A percentile compares a stretch with the other conserved stretches of the same genome.
These are phyloP conservation scores for Puccinia polysora DNA, from an alignment of 1,284 basidiomycete species.

Conservation along the genomic window DNA sequence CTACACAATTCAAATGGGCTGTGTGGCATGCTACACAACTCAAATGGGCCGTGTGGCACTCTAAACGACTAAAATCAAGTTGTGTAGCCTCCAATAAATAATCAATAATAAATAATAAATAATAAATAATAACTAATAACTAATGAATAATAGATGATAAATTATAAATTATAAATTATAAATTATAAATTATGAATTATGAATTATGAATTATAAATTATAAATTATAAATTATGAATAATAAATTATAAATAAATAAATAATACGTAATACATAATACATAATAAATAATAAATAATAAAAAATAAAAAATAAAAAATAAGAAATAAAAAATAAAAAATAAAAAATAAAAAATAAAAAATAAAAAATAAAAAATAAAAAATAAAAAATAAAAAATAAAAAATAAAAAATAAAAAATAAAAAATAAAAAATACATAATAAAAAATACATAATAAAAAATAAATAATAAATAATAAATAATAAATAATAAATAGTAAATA, in stretches of 20 bases:
- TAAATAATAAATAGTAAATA: no score
- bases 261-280: neutral
- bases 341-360: neutral
- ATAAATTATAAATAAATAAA: neutral
- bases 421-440: neutral
- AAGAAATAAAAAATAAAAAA: neutral
- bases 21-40: no score
- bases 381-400: neutral
- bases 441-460: neutral
- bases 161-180: no score
- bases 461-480: neutral
- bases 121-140: no score
- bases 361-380: neutral
- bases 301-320: neutral
- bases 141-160: no score
- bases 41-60: no score
- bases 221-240: neutral
- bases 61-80: no score
- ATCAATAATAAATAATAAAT: no score
- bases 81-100: no score
- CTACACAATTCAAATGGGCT: no score
- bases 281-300: neutral
- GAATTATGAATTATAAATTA: neutral
- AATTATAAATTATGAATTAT: neutral
- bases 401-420: neutral